Evolutionary conservation across 176 grass and related monocot genomes (phyloP).

Genomic region (Ananas comosus): DNA sequence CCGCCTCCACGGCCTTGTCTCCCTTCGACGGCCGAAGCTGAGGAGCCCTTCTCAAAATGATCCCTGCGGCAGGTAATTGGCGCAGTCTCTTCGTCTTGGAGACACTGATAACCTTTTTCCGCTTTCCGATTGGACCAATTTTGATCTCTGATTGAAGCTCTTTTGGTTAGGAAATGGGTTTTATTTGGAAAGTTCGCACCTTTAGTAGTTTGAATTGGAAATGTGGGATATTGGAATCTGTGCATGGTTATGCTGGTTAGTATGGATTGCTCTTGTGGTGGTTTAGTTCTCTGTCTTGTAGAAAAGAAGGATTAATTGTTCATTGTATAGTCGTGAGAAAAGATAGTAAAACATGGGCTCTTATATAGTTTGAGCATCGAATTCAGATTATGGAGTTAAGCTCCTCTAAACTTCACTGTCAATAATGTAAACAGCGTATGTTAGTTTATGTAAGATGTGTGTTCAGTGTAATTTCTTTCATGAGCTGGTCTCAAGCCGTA

Average conservation of each 20-base stretch:
- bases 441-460: too few species aligned
- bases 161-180: too few species aligned
- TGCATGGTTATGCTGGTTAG: background rate
- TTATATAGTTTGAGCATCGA: background rate
- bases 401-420: too few species aligned
- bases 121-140: background rate
- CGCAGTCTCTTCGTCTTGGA: background rate
- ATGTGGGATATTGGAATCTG: background rate
- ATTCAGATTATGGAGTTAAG: background rate
- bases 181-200: too few species aligned
- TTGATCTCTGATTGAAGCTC: too few species aligned
- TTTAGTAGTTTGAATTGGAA: background rate
- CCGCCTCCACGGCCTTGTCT: background rate
- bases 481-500: too few species aligned
- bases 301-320: background rate
- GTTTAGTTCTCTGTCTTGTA: background rate
- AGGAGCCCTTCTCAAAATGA: background rate
- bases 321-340: background rate
- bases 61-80: constrained; percentile 7
- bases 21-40: background rate
- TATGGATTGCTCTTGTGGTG: background rate
- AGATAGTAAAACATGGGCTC: background rate
- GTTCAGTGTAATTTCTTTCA: too few species aligned
- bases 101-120: background rate
- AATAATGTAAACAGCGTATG: too few species aligned